A percentile compares a stretch with the other conserved stretches of the same genome.
phyloP scores from a whole-genome alignment of 2,329 filamentous ascomycete species.

The Metarhizium sp. region DNA sequence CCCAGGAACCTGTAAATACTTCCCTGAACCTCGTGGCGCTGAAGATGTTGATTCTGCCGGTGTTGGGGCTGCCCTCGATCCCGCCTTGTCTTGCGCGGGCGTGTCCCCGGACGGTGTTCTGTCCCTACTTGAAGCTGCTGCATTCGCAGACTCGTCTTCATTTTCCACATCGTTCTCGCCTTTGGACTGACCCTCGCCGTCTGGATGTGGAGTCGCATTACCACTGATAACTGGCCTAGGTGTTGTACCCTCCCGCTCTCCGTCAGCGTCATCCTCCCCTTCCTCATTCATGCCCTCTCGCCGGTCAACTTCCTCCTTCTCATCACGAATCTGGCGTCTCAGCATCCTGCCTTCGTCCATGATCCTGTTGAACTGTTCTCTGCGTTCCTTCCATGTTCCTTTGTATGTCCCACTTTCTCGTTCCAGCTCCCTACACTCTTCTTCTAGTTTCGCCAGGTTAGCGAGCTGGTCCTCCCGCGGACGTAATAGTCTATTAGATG shows the following conservation, averaged over 20 bases:
- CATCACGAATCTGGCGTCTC: slow-evolving; percentile 77
- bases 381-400: slow-evolving; percentile 72
- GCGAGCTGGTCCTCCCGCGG: slow-evolving; percentile 75
- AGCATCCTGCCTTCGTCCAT: slow-evolving; percentile 87
- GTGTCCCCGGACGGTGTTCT: slow-evolving; percentile 24
- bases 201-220: slow-evolving; percentile 40
- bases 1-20: slow-evolving; percentile 7
- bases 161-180: slow-evolving; percentile 18
- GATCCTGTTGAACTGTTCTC: slow-evolving; percentile 79
- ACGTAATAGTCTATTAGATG: slow-evolving; percentile 67
- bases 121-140: slow-evolving; percentile 14
- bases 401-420: slow-evolving; percentile 75
- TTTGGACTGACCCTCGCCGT: slow-evolving; percentile 27
- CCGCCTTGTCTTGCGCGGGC: slow-evolving; percentile 16
- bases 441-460: slow-evolving; percentile 71
- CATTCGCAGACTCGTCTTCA: neutral
- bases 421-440: slow-evolving; percentile 81
- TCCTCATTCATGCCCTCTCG: slow-evolving; percentile 73
- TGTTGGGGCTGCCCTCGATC: slow-evolving; percentile 1
- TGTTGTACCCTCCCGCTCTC: slow-evolving; percentile 35
- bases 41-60: slow-evolving; percentile 1
- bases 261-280: slow-evolving; percentile 48
- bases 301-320: slow-evolving; percentile 89
- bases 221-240: slow-evolving; percentile 40
- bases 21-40: slow-evolving; percentile 3